Evolutionary conservation across 2,329 filamentous ascomycete genomes (phyloP), one percentile per base, ranked within the genome.

Genomic region (Diaporthe amygdali): DNA sequence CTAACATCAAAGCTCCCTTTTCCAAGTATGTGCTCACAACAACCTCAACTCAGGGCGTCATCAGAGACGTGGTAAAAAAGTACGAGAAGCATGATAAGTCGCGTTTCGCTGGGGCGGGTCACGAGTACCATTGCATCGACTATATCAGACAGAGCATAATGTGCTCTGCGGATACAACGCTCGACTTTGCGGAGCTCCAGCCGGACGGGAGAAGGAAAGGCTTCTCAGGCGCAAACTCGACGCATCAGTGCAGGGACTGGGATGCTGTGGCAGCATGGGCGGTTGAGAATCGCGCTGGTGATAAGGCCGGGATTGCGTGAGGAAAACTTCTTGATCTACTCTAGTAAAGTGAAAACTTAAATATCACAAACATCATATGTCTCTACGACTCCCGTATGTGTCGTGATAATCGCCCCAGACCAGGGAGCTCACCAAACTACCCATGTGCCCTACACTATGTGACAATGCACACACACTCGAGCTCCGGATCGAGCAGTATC

Each of bases 71-170:
- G 22, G 67, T 71, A 15, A 73, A 73, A 8, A 74, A 70, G 30
- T 71, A 71, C 55, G 71, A 73, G n/a, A 46, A 39, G 34, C 68
- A 73, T 27, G 70, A 71, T 47, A 71, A 71, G 52, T 72, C 71
- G 14, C 71, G 71, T 37, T 72, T 72, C 52, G 71, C 71, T 34
- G 71, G 71, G 15, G 55, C 55, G 3, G 71, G 68, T 22, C 71
- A 73, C 39, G 68, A 71, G 55, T 71, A 71, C 20, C 71, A 73
- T 63, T 73, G 71, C 63, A 69, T 73, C 10, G 71, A 73, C 69
- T 73, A 73, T 69, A 47, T 73, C 49, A 55, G 71, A 4, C 71
- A 73, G 55, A 55, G 52, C 55, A 66, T 71, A 66, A 68, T 71
- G 69, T 73, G 71, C 59, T 47, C 64, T 8, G 71, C 63, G 7